These are phyloP conservation scores for Blastocystis sp. DNA, from an alignment of 352 stramenopile species.

Conservation along the genomic window DNA sequence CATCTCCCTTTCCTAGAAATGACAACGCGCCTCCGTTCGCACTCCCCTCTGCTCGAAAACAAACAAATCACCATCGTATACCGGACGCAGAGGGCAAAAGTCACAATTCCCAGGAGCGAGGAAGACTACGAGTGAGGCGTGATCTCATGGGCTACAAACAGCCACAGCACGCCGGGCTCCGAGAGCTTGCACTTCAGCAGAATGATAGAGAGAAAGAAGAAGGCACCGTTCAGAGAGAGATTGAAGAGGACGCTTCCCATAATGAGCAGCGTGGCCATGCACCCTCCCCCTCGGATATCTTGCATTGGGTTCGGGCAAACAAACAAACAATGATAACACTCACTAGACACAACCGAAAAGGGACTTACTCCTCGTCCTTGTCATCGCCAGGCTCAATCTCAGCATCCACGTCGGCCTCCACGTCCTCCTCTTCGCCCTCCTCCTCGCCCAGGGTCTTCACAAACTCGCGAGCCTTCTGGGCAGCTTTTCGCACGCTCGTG, in stretches of 20 bases:
- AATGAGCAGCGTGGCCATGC: not conserved
- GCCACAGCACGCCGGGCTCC: not conserved
- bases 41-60: not conserved
- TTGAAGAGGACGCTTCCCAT: not conserved
- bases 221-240: not conserved
- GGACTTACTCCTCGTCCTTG: constrained; percentile 57
- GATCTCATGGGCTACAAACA: not conserved
- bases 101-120: not conserved
- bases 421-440: not conserved
- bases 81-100: not conserved
- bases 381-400: not conserved
- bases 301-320: constrained; percentile 15
- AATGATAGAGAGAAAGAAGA: not conserved
- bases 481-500: constrained; percentile 29
- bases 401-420: constrained; percentile 52
- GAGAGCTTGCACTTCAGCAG: not conserved
- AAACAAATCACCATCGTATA: not conserved
- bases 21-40: not conserved
- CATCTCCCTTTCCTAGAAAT: not conserved
- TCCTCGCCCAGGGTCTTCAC: constrained; percentile 60
- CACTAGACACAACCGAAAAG: constrained; percentile 56
- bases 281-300: not conserved
- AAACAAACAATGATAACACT: constrained; percentile 6
- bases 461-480: constrained; percentile 63
- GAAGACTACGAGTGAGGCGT: not conserved